Evolutionary conservation across 129 eudicot genomes (phyloP), one percentile per base, ranked within the genome.

Genomic region (Logfia minima): DNA sequence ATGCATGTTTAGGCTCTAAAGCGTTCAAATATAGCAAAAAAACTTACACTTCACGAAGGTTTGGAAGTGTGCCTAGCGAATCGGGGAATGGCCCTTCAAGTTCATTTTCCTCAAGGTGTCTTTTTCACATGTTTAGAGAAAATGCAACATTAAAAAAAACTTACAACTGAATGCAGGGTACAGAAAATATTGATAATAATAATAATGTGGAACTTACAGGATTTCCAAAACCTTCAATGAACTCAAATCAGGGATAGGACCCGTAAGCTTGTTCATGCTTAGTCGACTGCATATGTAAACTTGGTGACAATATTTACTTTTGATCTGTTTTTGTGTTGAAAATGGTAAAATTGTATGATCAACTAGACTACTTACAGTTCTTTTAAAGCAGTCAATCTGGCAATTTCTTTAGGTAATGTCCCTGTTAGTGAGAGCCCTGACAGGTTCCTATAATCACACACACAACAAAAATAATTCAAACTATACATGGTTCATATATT

Each of bases 51-150:
- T 89, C 92, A 0, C 70, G 86, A 26, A 93, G 87, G 9, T 78
- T 84, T 28, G 92, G 92, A 29, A 91, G 88, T 4, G 86, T 41
- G 52, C 79, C 90, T 53, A 91, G 71, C 2, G 89, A 78, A 77
- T 73, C 81, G 6, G 97, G 97, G 74, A 93, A 65, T 3, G 87
- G 41, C 55, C 98, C 98, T 76, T 91, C 88, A 1, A 91, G 76
- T 68, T 84, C 90, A 65, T 93, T 93, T 66, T 83, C 81, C 74
- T 91, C 90, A 81, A 93, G 81, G 75, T 91, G 93, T 84, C 98
- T 93, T 68, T 39, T 70, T 29, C 48, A 64, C 61, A 35, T 31
- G 8, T 77, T 56, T 8, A n/a, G 1, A 71, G 32, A 17, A 65
- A 52, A 37, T 8, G 16, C 14, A 28, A 24, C 35, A 6, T 19